Evolutionary conservation across 441 rosid genomes (phyloP), one percentile per base, ranked within the genome.

Genomic region (Jatropha podagrica): DNA sequence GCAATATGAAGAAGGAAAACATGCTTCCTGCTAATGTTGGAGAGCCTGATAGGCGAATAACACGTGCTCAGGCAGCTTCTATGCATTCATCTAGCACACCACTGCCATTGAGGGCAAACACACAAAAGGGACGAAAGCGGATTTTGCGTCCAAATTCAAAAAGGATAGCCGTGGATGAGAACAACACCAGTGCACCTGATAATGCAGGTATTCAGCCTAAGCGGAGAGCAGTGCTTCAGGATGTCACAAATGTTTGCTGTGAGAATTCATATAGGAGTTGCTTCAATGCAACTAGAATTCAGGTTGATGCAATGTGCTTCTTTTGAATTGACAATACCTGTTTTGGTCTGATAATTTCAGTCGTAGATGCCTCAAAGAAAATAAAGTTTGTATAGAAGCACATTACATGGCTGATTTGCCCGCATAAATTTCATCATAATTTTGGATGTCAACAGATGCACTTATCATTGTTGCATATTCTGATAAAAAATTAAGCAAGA

Each of bases 21-120:
- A 74, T 42, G 65, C 77, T 73, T 76, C 81, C 86, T 73, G 78
- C 73, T 26, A 55, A 75, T 72, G 76, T 68, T 71, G 79, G 86
- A 77, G 82, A 70, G 26, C 69, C 76, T 76, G 79, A 71, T 78
- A 88, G 86, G 71, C 89, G 92, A 73, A 40, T 92, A 55, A 94
- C 98, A 63, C 96, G 98, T 58, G 80, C 98, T 69, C 79, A 86
- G 78, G 90, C 89, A 54, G 90, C 95, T 71, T 88, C 88, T 51
- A 79, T 90, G 77, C 69, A 79, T 26, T 80, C 85, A 63, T 76
- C 88, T 67, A 80, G 77, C 55, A 74, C 80, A 71, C 51, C 78
- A 38, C 70, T 80, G 26, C 78, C 88, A 76, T 80, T 77, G 15
- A 79, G 76, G 76, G 82, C 81, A 56, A 40, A 84, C 60, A 54